Percentiles rank a stretch among this genome's conserved stretches.
Conservation (phyloP, 345 rosid species). For the Aquilaria yunnanensis region DNA sequence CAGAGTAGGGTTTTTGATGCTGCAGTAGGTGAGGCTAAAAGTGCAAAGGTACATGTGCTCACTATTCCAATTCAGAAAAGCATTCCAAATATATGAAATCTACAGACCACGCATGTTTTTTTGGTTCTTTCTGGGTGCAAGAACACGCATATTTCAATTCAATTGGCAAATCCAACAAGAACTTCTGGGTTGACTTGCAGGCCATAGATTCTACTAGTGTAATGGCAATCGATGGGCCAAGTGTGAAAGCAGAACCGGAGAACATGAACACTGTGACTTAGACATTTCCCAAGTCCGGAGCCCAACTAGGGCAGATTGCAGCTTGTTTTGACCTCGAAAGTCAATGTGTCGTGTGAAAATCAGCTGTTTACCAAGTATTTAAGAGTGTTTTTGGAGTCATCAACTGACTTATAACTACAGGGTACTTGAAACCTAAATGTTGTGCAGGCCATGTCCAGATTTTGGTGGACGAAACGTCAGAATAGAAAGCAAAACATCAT, state of each 20-base stretch:
- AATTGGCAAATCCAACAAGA: not conserved
- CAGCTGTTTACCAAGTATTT: not conserved
- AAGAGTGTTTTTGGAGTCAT: not conserved
- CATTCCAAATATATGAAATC: not conserved
- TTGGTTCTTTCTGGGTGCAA: conserved; percentile 1
- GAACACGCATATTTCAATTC: not conserved
- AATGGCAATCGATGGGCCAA: conserved; percentile 57
- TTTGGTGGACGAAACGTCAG: too few species aligned
- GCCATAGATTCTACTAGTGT: conserved; percentile 31
- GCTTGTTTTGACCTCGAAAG: not conserved
- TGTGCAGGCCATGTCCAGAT: not conserved
- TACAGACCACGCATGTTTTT: not conserved
- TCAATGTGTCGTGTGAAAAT: not conserved
- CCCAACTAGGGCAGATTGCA: not conserved
- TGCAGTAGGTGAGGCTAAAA: conserved; percentile 39
- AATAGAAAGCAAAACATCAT: too few species aligned
- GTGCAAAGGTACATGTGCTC: conserved; percentile 36
- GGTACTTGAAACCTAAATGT: not conserved
- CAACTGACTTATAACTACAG: not conserved
- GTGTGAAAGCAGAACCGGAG: conserved; percentile 63
- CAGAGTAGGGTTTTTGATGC: conserved; percentile 49
- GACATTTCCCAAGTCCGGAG: conserved; percentile 38
- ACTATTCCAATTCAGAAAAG: not conserved
- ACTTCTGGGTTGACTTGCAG: conserved; percentile 33
- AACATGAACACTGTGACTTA: conserved; percentile 45